Conservation (phyloP, 768 basidiomycete genomes). For the Tephrocybe sp. region DNA sequence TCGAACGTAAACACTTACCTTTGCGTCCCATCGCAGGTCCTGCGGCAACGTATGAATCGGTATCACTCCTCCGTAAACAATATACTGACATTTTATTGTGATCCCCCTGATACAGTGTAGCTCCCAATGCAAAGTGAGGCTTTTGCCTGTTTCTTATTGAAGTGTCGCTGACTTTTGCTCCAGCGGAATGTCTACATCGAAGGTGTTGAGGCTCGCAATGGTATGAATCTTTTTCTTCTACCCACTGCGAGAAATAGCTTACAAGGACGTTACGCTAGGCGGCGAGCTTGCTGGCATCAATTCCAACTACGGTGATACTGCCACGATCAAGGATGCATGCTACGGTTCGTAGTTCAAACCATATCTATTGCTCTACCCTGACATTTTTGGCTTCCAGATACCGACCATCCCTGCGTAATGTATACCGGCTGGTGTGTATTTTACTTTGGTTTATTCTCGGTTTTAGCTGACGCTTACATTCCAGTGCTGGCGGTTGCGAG, state of each 20-base stretch:
- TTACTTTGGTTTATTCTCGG: background rate
- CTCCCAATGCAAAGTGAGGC: constrained; percentile 4
- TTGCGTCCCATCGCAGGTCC: background rate
- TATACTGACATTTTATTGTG: background rate
- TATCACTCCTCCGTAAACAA: background rate
- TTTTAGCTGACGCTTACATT: background rate
- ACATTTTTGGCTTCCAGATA: background rate
- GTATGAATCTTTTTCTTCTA: background rate
- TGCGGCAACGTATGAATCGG: constrained; percentile 4
- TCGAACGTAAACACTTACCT: background rate
- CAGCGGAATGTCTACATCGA: constrained; percentile 8
- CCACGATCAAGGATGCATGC: constrained; percentile 8
- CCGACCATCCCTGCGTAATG: background rate
- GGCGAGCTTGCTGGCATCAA: constrained; percentile 6
- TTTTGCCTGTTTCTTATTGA: background rate
- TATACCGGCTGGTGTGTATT: constrained; percentile 6
- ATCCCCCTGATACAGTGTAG: background rate
- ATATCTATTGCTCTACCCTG: background rate
- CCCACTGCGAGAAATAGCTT: background rate
- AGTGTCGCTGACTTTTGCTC: background rate
- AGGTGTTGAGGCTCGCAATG: constrained; percentile 6
- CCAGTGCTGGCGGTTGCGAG: constrained; percentile 4
- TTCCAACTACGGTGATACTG: constrained; percentile 6
- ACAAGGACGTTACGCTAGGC: background rate
- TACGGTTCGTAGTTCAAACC: background rate